Evolutionary conservation across 169 alveolate genomes (phyloP).

Genomic region (Eimeria acervulina): DNA sequence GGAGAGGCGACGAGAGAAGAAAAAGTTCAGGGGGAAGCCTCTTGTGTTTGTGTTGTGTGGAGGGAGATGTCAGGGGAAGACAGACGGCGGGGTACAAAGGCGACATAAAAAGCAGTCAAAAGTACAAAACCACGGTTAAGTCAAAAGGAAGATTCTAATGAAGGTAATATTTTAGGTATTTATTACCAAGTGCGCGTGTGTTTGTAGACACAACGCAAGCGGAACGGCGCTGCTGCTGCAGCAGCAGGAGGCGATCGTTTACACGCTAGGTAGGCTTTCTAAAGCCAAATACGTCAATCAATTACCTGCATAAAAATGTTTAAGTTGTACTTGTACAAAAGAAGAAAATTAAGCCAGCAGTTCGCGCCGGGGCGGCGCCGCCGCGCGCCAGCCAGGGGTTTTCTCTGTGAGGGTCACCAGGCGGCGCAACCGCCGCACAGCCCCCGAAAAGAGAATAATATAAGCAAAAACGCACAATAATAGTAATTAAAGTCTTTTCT

Average conservation of each 20-base stretch:
- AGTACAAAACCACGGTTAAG: not conserved
- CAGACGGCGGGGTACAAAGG: not conserved
- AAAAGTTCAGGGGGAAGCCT: not conserved
- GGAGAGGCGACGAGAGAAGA: not conserved
- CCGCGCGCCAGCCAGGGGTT: not conserved
- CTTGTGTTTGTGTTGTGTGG: not conserved
- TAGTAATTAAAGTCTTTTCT: not conserved
- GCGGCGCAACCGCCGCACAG: not conserved
- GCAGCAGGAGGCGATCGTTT: not conserved
- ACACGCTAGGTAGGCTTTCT: not conserved
- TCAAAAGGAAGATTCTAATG: not conserved
- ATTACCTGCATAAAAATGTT: not conserved
- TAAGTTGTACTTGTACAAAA: not conserved
- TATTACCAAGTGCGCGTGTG: no score
- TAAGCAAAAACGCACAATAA: not conserved
- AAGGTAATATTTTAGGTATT: not conserved
- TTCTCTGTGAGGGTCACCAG: constrained; percentile 5
- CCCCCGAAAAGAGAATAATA: not conserved
- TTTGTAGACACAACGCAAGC: not conserved
- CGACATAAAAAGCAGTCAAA: constrained; percentile 8
- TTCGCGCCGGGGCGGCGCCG: not conserved
- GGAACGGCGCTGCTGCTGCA: not conserved
- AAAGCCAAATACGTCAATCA: not conserved
- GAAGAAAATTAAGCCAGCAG: not conserved
- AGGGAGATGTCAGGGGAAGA: constrained; percentile 28